These are phyloP conservation scores for Taphrina sp. DNA, from an alignment of 1,139 yeast genomes.

Conservation along the genomic window DNA sequence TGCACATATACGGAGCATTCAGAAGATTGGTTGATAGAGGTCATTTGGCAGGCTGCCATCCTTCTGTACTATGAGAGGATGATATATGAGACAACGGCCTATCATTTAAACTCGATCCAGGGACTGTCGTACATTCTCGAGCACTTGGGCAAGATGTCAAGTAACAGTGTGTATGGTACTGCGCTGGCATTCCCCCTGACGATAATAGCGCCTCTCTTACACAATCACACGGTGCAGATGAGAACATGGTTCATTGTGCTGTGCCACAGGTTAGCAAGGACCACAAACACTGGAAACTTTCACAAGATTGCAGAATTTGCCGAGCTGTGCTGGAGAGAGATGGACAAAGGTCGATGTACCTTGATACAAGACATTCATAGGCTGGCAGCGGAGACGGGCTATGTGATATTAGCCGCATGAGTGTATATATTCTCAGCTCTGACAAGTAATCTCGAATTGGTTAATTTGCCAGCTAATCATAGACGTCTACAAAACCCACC, in stretches of 20 bases:
- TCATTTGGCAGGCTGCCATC: slow-evolving; percentile 20
- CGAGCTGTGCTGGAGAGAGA: slow-evolving; percentile 9
- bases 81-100: slow-evolving; percentile 1
- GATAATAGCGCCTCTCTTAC: slow-evolving; percentile 21
- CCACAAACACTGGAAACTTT: slow-evolving; percentile 23
- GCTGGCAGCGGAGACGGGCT: slow-evolving; percentile 10
- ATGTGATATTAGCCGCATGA: slow-evolving; percentile 18
- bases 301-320: slow-evolving; percentile 21
- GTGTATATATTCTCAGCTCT: too few species aligned
- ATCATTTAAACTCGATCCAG: slow-evolving; percentile 1
- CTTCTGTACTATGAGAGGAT: slow-evolving; percentile 16
- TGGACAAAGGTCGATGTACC: slow-evolving; percentile 8
- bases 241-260: slow-evolving; percentile 17
- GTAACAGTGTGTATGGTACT: slow-evolving; percentile 18
- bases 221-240: neutral
- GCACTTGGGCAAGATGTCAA: slow-evolving; percentile 9
- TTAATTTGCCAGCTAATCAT: too few species aligned
- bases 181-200: slow-evolving; percentile 19
- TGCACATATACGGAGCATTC: neutral
- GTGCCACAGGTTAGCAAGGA: slow-evolving; percentile 2
- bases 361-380: slow-evolving; percentile 5
- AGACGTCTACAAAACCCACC: too few species aligned
- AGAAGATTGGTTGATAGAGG: slow-evolving; percentile 8
- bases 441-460: too few species aligned
- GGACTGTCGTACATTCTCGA: slow-evolving; percentile 5